Base-by-base conservation (phyloP, 2,329 filamentous ascomycete species). In the Claviceps monticola region DNA sequence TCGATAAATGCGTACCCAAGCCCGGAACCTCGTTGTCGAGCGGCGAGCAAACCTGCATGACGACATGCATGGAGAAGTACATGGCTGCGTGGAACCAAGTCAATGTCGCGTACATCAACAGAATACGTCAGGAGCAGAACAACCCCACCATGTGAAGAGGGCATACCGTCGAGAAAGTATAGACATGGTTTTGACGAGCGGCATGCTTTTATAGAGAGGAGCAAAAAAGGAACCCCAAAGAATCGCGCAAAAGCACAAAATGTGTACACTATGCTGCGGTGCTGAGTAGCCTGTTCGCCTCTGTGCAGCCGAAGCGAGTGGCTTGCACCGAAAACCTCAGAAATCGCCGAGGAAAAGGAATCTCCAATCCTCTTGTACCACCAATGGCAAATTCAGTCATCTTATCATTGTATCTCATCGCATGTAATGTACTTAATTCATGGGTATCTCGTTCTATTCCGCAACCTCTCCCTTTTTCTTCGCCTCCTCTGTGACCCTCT, bases 41-140 rank as follows among this genome's bases (percentile, higher is more conserved):
- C 67, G 68, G 76, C 68, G 86, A 91, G 66, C 74, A 80, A 63
- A 74, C 77, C 21, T 91, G 86, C 71, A 75, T 86, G 62, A 86
- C 78, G 19, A 74, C 77, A 55, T 91, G 86, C 73, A 86, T 89
- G 80, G 85, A 90, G 61, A 90, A 90, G 69, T 91, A 90, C 74
- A 87, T 90, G 74, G 71, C 75, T 36, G 78, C 84, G 11, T 91
- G 86, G 86, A 89, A 89, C 70, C 71, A 77, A 56, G 82, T 87
- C 62, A 85, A 82, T 71, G 68, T 74, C 47, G 74, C 82, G 42
- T 88, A 88, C 66, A 78, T 88, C 61, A 68, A 68, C 56, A 75
- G 79, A 59, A 67, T 81, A 68, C 80, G 83, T 66, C 74, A 75
- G 57, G 82, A 83, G 70, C 71, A 70, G 51, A 60, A 57, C 52